Evolutionary conservation across 1,284 basidiomycete genomes (phyloP).

Genomic region (Golubevia pallescens): DNA sequence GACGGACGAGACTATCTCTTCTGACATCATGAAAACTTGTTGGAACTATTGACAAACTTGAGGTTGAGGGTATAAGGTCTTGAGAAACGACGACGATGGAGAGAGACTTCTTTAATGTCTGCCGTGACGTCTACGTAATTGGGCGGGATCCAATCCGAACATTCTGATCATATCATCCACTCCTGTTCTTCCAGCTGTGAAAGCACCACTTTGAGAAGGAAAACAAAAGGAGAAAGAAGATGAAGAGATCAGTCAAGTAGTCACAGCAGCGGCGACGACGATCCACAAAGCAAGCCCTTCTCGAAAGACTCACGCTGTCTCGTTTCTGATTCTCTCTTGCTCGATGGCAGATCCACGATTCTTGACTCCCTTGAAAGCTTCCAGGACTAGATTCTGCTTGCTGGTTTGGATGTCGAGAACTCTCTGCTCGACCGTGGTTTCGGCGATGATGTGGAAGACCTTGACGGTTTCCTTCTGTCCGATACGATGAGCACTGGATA

Average conservation of each 20-base stretch:
- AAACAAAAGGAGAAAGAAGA: not conserved
- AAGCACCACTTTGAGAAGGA: not conserved
- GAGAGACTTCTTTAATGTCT: too few relatives aligned
- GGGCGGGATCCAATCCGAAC: not conserved
- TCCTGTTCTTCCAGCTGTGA: not conserved
- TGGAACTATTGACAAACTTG: too few relatives aligned
- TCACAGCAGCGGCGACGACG: too few relatives aligned
- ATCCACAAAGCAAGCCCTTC: too few relatives aligned
- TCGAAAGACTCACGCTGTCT: not conserved
- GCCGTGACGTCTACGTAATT: not conserved
- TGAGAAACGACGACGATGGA: too few relatives aligned
- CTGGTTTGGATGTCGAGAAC: conserved; percentile 48
- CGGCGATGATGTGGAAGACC: conserved; percentile 51
- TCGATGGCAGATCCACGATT: conserved; percentile 2
- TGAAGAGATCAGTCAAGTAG: not conserved
- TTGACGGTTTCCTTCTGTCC: conserved; percentile 42
- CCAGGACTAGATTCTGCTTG: conserved; percentile 46
- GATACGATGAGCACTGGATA: conserved; percentile 50
- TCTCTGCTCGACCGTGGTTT: conserved; percentile 52
- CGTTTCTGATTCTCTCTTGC: not conserved
- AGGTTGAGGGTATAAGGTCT: too few relatives aligned
- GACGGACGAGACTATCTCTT: too few relatives aligned
- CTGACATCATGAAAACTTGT: too few relatives aligned
- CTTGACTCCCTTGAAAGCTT: conserved; percentile 19
- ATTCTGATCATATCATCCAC: not conserved